Conservation (phyloP, 345 rosid species). For the Boechera retrofracta region DNA sequence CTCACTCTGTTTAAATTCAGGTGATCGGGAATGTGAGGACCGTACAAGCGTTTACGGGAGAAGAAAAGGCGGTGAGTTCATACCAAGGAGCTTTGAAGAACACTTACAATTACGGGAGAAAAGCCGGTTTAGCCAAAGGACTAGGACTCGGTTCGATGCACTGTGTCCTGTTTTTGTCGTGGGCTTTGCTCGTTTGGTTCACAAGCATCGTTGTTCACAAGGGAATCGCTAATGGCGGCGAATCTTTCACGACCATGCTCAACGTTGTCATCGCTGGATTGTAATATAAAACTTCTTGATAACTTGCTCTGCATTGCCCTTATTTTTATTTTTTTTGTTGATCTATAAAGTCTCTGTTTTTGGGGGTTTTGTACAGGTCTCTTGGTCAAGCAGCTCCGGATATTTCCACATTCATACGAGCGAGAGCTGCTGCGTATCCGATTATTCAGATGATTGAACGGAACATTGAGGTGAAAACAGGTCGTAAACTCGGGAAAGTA, state of each 20-base stretch:
- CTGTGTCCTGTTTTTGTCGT: slow-evolving; percentile 80
- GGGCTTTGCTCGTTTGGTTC: slow-evolving; percentile 96
- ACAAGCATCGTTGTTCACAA: slow-evolving; percentile 86
- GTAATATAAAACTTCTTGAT: slow-evolving; percentile 51
- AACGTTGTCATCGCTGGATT: slow-evolving; percentile 94
- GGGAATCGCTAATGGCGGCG: slow-evolving; percentile 81
- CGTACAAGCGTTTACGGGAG: slow-evolving; percentile 91
- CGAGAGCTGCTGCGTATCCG: slow-evolving; percentile 91
- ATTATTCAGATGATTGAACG: slow-evolving; percentile 91
- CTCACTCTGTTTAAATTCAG: slow-evolving; percentile 40
- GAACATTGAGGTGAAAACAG: slow-evolving; percentile 56
- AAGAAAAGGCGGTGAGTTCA: slow-evolving; percentile 80
- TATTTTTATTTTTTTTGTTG: not conserved
- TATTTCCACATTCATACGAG: slow-evolving; percentile 75
- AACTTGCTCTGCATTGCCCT: not conserved
- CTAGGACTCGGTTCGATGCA: slow-evolving; percentile 89
- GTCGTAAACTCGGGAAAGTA: slow-evolving; percentile 56
- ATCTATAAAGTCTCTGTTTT: not conserved
- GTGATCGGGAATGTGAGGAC: slow-evolving; percentile 91
- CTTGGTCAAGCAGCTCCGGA: slow-evolving; percentile 93
- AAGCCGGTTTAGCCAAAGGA: slow-evolving; percentile 89
- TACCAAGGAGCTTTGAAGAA: slow-evolving; percentile 70
- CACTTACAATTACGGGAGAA: slow-evolving; percentile 76
- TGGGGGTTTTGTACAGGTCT: slow-evolving; percentile 53
- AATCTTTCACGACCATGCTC: slow-evolving; percentile 98